These are phyloP conservation scores for Lipomyces yamadae DNA, from an alignment of 805 yeast genomes.

Conservation along the genomic window DNA sequence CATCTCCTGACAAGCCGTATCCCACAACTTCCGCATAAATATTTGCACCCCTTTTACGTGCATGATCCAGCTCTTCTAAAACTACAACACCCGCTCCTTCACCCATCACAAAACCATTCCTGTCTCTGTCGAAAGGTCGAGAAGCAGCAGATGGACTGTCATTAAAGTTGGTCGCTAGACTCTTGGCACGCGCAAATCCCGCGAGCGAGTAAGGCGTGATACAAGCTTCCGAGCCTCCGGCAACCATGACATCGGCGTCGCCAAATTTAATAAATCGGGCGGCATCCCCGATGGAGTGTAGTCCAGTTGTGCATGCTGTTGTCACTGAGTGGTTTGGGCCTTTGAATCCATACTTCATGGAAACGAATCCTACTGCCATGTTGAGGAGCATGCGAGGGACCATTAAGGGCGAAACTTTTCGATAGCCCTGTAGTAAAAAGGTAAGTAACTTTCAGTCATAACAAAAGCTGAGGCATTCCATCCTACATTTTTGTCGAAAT, in stretches of 20 bases:
- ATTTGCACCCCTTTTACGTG: slow-evolving; percentile 59
- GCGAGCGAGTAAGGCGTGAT: slow-evolving; percentile 85
- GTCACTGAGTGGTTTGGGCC: slow-evolving; percentile 90
- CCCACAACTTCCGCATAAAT: slow-evolving; percentile 85
- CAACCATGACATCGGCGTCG: slow-evolving; percentile 83
- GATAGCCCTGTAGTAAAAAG: slow-evolving; percentile 55
- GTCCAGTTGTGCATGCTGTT: slow-evolving; percentile 97
- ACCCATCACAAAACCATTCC: slow-evolving; percentile 89
- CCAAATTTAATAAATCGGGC: slow-evolving; percentile 76
- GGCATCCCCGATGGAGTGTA: slow-evolving; percentile 93
- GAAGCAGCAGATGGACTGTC: slow-evolving; percentile 70
- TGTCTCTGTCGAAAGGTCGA: slow-evolving; percentile 78
- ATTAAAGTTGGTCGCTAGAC: slow-evolving; percentile 67
- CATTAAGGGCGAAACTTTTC: slow-evolving; percentile 80
- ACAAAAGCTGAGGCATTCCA: slow-evolving; percentile 4
- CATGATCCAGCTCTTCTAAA: slow-evolving; percentile 79
- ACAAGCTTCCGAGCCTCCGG: slow-evolving; percentile 93
- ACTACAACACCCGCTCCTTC: slow-evolving; percentile 90
- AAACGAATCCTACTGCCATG: slow-evolving; percentile 93
- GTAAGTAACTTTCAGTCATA: background rate
- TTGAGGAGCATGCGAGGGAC: slow-evolving; percentile 82
- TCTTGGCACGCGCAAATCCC: slow-evolving; percentile 89
- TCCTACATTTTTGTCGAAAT: slow-evolving; percentile 47
- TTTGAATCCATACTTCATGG: slow-evolving; percentile 72
- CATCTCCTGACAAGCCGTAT: slow-evolving; percentile 91